These are phyloP conservation scores for Cardamine resedifolia DNA, from an alignment of 345 rosid genomes.

Conservation along the genomic window DNA sequence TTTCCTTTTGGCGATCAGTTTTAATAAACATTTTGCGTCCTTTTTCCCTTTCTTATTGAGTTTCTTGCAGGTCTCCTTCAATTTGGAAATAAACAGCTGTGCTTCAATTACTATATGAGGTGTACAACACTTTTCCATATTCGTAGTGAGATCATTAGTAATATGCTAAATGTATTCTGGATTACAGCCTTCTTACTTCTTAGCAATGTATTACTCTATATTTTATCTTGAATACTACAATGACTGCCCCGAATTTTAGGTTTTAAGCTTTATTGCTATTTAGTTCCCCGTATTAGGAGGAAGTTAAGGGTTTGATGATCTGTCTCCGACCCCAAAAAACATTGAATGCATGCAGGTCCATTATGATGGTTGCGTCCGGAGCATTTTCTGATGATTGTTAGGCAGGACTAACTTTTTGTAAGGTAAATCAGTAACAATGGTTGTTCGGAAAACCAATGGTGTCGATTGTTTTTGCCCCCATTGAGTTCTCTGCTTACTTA, in stretches of 20 bases:
- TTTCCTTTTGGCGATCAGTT: neutral
- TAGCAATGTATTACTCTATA: neutral
- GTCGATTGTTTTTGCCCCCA: neutral
- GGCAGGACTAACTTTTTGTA: neutral
- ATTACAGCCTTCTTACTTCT: neutral
- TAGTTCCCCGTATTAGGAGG: neutral
- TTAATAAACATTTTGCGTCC: constrained; percentile 12
- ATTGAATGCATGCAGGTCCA: constrained; percentile 10
- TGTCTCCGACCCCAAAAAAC: neutral
- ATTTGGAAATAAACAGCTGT: constrained; percentile 18
- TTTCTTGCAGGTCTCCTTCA: constrained; percentile 23
- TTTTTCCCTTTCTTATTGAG: neutral
- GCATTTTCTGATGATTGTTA: constrained; percentile 8
- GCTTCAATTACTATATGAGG: constrained; percentile 27
- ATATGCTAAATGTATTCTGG: neutral
- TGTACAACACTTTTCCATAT: constrained; percentile 23
- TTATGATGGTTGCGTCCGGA: constrained; percentile 13
- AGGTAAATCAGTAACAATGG: too few relatives aligned
- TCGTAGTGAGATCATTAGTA: constrained; percentile 3
- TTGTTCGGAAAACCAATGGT: neutral
- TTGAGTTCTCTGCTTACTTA: neutral
- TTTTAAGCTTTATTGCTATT: neutral
- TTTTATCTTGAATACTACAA: neutral
- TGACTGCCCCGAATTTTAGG: neutral
- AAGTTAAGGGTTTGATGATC: neutral